These are phyloP conservation scores for Teunomyces aglyptinius DNA, from an alignment of 805 yeast genomes.

Conservation along the genomic window DNA sequence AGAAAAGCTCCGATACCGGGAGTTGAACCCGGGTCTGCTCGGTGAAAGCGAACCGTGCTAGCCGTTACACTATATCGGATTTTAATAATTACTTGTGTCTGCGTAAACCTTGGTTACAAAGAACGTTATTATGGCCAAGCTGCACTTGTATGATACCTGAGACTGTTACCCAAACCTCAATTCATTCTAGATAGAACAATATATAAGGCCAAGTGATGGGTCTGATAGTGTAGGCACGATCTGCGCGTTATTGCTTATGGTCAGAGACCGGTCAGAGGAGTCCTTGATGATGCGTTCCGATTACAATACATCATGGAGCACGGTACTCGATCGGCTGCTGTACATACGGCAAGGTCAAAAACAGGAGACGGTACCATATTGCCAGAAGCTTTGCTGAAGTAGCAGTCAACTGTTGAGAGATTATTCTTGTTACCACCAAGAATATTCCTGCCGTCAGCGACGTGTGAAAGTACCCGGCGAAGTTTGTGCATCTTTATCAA, in stretches of 20 bases:
- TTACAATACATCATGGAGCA: slow-evolving; percentile 48
- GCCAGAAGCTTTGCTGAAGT: slow-evolving; percentile 48
- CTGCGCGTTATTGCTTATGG: slow-evolving; percentile 61
- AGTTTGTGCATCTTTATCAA: slow-evolving; percentile 28
- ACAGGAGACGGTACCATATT: slow-evolving; percentile 54
- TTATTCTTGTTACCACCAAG: slow-evolving; percentile 38
- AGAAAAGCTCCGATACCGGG: slow-evolving; percentile 68
- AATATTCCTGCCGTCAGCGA: slow-evolving; percentile 34
- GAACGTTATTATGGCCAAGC: too few relatives aligned
- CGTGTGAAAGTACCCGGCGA: slow-evolving; percentile 38
- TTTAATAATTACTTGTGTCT: not conserved
- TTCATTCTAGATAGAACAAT: not conserved
- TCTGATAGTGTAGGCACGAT: slow-evolving; percentile 87
- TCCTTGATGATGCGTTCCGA: slow-evolving; percentile 67
- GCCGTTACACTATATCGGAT: slow-evolving; percentile 17
- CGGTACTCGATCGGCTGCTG: slow-evolving; percentile 60
- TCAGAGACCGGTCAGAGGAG: slow-evolving; percentile 48
- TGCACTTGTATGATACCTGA: too few relatives aligned
- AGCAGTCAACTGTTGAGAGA: slow-evolving; percentile 23
- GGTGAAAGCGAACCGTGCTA: slow-evolving; percentile 84
- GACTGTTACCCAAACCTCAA: not conserved
- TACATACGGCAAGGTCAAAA: slow-evolving; percentile 55
- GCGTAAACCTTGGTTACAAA: too few relatives aligned
- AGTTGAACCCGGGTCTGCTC: slow-evolving; percentile 85
- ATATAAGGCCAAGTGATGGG: slow-evolving; percentile 47